phyloP scores from a whole-genome alignment of 2,329 filamentous ascomycete species.

The Rhexocercosporidium sp. region DNA sequence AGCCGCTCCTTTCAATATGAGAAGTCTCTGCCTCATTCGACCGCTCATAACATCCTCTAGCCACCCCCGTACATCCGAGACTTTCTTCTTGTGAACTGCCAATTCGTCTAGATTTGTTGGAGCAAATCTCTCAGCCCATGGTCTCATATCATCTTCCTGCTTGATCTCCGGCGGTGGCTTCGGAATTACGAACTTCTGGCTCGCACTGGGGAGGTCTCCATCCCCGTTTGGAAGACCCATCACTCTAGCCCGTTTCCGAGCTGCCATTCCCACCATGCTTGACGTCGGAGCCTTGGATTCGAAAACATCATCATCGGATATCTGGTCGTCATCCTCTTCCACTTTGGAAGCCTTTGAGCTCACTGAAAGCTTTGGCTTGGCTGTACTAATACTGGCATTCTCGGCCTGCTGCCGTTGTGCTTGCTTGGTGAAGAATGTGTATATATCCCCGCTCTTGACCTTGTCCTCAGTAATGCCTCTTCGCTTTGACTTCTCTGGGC shows the following conservation, averaged over 20 bases:
- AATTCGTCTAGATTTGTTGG: conserved; percentile 80
- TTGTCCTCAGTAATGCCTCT: conserved; percentile 54
- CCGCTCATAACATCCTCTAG: conserved; percentile 75
- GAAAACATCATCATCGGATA: conserved; percentile 64
- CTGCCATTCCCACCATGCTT: conserved; percentile 62
- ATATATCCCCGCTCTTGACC: conserved; percentile 60
- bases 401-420: conserved; percentile 51
- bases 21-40: conserved; percentile 69
- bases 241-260: conserved; percentile 57
- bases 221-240: conserved; percentile 38
- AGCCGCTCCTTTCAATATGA: conserved; percentile 88
- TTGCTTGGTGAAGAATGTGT: conserved; percentile 66
- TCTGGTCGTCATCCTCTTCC: conserved; percentile 45
- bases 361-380: conserved; percentile 43
- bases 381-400: conserved; percentile 16
- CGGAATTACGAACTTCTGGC: conserved; percentile 56
- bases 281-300: conserved; percentile 55
- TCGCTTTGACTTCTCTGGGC: conserved; percentile 50
- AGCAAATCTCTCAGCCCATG: conserved; percentile 88
- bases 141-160: conserved; percentile 63
- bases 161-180: conserved; percentile 33
- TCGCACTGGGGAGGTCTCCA: conserved; percentile 42
- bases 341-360: conserved; percentile 48
- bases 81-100: conserved; percentile 93
- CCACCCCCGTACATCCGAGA: conserved; percentile 84